Conservation (phyloP, 78 protist species). For the Bodo saltans region DNA sequence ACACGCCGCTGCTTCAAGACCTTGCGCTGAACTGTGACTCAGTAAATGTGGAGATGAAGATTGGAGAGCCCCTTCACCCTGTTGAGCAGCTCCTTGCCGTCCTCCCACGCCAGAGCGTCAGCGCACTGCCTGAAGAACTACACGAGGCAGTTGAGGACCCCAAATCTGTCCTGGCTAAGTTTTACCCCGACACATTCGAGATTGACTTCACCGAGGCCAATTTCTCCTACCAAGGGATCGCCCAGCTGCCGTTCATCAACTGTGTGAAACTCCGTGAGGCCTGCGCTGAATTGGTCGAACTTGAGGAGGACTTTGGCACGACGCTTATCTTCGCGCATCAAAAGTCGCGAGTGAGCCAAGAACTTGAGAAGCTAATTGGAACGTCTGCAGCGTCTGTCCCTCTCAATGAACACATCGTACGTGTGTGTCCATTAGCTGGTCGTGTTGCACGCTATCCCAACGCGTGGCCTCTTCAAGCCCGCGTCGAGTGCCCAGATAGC, state of each 20-base stretch:
- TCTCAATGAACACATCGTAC: background rate
- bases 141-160: background rate
- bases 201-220: conserved; percentile 61
- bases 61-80: conserved; percentile 80
- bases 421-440: background rate
- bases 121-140: conserved; percentile 29
- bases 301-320: background rate
- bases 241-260: conserved; percentile 60
- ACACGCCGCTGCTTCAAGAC: conserved; percentile 87
- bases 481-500: background rate
- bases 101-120: conserved; percentile 66
- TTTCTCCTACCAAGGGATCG: conserved; percentile 54
- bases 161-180: conserved; percentile 46
- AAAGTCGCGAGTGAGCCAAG: background rate
- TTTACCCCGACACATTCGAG: conserved; percentile 52
- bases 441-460: background rate
- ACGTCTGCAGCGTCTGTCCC: background rate
- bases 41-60: background rate
- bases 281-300: background rate
- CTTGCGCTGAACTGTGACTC: background rate
- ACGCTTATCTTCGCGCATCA: background rate
- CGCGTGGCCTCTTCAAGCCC: background rate
- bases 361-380: background rate
- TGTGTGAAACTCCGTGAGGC: background rate
- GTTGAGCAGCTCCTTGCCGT: conserved; percentile 94